phyloP scores from a whole-genome alignment of 192 early-diverging fungal genomes.

The Coemansia aciculifera region DNA sequence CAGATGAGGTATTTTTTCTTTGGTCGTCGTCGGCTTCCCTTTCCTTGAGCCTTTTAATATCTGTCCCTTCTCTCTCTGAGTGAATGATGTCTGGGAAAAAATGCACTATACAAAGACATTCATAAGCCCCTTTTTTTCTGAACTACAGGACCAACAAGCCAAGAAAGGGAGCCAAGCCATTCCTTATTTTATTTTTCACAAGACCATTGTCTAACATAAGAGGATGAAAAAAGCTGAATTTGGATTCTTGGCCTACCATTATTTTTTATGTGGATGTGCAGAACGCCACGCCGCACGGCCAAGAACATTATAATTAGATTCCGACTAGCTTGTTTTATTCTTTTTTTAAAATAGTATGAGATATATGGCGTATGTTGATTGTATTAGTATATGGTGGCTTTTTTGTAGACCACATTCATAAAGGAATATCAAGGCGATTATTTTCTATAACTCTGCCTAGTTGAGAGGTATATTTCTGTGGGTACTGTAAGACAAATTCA shows the following conservation, averaged over 20 bases:
- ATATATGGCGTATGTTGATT: background rate
- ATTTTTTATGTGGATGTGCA: background rate
- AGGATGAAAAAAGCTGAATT: background rate
- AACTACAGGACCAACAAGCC: background rate
- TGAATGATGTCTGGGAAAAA: background rate
- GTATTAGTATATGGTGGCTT: background rate
- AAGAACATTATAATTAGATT: slow-evolving; percentile 3
- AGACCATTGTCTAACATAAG: background rate
- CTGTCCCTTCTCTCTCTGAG: background rate
- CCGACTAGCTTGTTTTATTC: background rate
- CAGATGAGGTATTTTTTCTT: background rate
- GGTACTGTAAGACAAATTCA: too few relatives aligned
- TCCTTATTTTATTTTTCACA: background rate
- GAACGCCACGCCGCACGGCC: background rate
- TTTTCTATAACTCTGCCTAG: background rate
- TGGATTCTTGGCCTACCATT: background rate
- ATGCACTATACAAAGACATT: background rate
- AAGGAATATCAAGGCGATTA: background rate
- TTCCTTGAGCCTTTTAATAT: background rate
- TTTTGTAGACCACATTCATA: background rate
- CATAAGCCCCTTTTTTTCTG: background rate
- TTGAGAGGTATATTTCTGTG: too few relatives aligned
- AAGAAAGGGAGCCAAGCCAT: slow-evolving; percentile 1
- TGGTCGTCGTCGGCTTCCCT: background rate
- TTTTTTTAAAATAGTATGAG: background rate